Conservation (phyloP, 139 green algal genomes). For the Chlorella ohadii region DNA sequence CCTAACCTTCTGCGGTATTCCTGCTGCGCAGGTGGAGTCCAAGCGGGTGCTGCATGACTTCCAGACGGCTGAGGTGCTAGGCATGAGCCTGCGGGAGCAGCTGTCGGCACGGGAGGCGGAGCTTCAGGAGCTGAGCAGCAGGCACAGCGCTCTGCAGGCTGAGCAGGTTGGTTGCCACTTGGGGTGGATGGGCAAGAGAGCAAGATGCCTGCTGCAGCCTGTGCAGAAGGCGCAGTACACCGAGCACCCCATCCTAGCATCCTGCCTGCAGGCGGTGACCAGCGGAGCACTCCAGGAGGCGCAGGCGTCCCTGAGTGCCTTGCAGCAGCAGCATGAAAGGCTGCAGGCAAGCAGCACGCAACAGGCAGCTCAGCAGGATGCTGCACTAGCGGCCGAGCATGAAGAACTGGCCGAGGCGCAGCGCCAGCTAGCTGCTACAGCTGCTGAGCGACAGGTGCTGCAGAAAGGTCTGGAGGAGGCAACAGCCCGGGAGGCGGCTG, state of each 20-base stretch:
- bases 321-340: not conserved
- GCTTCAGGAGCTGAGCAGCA: constrained; percentile 1
- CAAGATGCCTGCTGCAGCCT: too few species aligned
- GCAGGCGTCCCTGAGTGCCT: not conserved
- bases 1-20: too few species aligned
- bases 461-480: not conserved
- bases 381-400: not conserved
- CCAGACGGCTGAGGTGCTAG: constrained; percentile 43
- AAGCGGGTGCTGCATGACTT: constrained; percentile 43
- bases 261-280: not conserved
- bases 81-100: constrained; percentile 44
- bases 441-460: not conserved
- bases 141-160: not conserved
- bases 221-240: too few species aligned
- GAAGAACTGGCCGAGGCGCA: not conserved
- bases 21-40: constrained; percentile 7
- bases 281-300: not conserved
- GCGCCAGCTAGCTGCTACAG: not conserved
- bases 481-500: not conserved
- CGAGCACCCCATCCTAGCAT: too few species aligned
- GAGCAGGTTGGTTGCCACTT: not conserved
- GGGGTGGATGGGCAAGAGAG: too few species aligned
- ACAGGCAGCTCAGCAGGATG: not conserved
- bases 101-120: constrained; percentile 40
- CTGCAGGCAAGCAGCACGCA: not conserved